Base-by-base conservation (phyloP, 352 stramenopile species). In the Pythium plurisporium region DNA sequence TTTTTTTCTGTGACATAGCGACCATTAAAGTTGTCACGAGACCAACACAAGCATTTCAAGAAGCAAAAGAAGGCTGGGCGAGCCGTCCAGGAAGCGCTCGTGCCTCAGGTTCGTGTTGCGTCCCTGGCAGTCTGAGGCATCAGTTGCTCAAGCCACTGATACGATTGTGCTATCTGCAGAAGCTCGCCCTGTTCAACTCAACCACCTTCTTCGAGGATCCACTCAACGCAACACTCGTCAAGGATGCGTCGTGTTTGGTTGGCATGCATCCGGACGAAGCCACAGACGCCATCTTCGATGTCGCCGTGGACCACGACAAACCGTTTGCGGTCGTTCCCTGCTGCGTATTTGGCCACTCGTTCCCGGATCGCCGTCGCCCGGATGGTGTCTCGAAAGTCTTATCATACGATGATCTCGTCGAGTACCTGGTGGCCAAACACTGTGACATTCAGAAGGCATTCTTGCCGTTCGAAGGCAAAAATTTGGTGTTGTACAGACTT, bases 311-410 rank as follows among this genome's bases (percentile, higher is more conserved):
- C 44, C 87, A 91, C 59, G 65, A 84, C 53, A 98, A 98, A 55
- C 86, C 94, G 0, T 98, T 98, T 72, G 91, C 95, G 3, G 76
- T 99, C 10, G 94, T 98, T n/a, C 96, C 96, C 1, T 99, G 96
- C 59, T 98, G 95, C 62, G 95, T 98, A 12, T 98, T 98, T 68
- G 85, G 86, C 5, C 85, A 87, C 23, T 76, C 92, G 55, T 98
- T 98, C 76, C 89, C 89, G 5, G 41, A 82, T 20, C 80, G 80
- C 7, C 76, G 71, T 38, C 46, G 69, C 11, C 60, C 69, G 2
- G 55, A 84, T 41, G 50, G 55, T 3, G 72, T 73, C 19, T 67
- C 52, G 12, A 73, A 77, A 37, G 88, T 96, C 3, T 44, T 81
- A 10, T 92, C 82, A 23, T 93, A 92, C 55, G 75, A 89, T 29